Conservation (phyloP, 768 basidiomycete species). For the Leucocoprinus birnbaumii region DNA sequence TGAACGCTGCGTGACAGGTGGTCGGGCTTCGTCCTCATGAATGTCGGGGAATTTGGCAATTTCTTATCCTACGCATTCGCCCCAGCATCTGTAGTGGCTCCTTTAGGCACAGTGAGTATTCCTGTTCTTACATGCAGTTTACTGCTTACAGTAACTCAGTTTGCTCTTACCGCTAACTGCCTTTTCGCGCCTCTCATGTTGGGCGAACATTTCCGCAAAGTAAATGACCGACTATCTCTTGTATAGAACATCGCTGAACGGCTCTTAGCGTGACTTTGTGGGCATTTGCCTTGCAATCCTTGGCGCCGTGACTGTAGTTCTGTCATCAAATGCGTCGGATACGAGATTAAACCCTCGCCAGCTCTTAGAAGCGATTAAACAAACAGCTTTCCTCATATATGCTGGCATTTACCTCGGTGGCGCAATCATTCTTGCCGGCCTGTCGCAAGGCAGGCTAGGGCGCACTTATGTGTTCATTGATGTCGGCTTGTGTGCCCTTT, state of each 20-base stretch:
- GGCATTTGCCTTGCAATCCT: conserved; percentile 80
- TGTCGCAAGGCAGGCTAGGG: conserved; percentile 67
- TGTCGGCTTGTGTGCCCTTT: conserved; percentile 83
- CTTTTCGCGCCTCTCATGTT: conserved; percentile 87
- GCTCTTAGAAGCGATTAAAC: conserved; percentile 66
- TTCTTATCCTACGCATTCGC: conserved; percentile 90
- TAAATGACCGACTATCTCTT: conserved; percentile 23
- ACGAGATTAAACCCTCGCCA: conserved; percentile 64
- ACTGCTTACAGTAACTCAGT: conserved; percentile 35
- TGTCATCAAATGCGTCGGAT: conserved; percentile 72
- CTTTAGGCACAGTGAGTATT: conserved; percentile 79
- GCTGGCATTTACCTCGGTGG: conserved; percentile 56
- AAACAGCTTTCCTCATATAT: conserved; percentile 75
- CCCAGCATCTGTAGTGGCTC: conserved; percentile 91
- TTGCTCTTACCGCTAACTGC: conserved; percentile 94
- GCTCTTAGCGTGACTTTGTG: conserved; percentile 64
- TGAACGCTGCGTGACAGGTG: conserved; percentile 59
- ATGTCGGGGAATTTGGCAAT: conserved; percentile 86
- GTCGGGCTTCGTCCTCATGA: conserved; percentile 86
- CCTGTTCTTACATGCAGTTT: conserved; percentile 5
- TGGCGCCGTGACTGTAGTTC: conserved; percentile 92
- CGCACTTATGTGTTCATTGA: conserved; percentile 77
- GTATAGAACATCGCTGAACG: conserved; percentile 14
- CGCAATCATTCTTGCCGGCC: conserved; percentile 53
- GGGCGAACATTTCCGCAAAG: conserved; percentile 78